phyloP scores from a whole-genome alignment of 177 flowering plant species.

The Telopea speciosissima region DNA sequence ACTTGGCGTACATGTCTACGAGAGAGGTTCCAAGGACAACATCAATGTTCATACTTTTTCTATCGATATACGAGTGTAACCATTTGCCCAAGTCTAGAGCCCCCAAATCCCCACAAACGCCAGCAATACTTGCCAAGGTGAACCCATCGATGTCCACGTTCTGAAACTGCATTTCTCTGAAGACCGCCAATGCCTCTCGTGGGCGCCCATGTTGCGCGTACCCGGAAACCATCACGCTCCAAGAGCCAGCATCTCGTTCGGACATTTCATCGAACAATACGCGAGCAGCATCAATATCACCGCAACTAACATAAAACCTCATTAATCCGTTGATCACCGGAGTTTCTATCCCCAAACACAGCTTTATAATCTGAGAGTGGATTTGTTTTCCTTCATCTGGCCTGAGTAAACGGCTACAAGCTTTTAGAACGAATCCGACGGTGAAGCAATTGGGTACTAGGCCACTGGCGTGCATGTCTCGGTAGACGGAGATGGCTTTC shows the following conservation, averaged over 20 bases:
- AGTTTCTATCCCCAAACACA: constrained; percentile 13
- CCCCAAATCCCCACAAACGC: constrained; percentile 19
- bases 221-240: constrained; percentile 24
- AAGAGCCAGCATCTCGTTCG: constrained; percentile 13
- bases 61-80: constrained; percentile 18
- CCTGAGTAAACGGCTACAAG: constrained; percentile 13
- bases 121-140: constrained; percentile 19
- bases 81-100: constrained; percentile 24
- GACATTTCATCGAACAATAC: constrained; percentile 20
- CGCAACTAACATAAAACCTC: constrained; percentile 9
- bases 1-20: constrained; percentile 12
- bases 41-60: constrained; percentile 1
- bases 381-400: constrained; percentile 11
- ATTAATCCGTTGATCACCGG: constrained; percentile 15
- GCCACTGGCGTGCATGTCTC: constrained; percentile 10
- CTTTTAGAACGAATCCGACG: constrained; percentile 16
- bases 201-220: constrained; percentile 17
- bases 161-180: constrained; percentile 16
- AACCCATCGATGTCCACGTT: constrained; percentile 15
- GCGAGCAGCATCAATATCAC: constrained; percentile 6
- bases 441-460: constrained; percentile 16
- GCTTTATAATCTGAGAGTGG: constrained; percentile 14
- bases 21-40: constrained; percentile 11
- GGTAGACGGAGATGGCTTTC: constrained; percentile 10
- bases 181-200: constrained; percentile 14